Evolutionary conservation across 192 early-diverging fungal species (phyloP), one percentile per base, ranked within the genome.

Genomic region (Coemansia sp.): DNA sequence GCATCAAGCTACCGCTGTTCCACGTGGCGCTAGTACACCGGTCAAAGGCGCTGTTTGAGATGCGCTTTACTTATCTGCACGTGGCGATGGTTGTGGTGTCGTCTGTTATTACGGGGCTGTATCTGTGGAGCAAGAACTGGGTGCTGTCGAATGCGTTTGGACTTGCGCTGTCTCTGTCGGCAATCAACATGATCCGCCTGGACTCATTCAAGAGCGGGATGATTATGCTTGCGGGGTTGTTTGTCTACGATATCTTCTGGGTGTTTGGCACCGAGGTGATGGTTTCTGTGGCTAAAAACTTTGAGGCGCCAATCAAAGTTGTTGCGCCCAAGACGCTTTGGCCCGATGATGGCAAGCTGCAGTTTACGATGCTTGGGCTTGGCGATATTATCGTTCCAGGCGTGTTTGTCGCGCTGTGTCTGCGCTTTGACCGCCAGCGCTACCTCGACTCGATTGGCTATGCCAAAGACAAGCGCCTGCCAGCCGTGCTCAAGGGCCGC

Each of bases 241-340:
- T 99, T 81, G 74, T 95, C 26, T 99, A 99, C 71, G 96, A 99
- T 77, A 88, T 99, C 56, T 99, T 97, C 66, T 99, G 96, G 96
- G 96, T 99, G 63, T 99, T 99, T 85, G 94, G 94, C 35, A 97
- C 96, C 7, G 91, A 94, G 39, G 96, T 99, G 20, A 99, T 99
- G 96, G 96, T 97, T 7, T 91, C 91, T 8, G 96, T 99, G 23
- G 96, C 96, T 42, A 95, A 92, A 82, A 90, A 87, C 61, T 93
- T 97, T 78, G 96, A 99, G 70, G 94, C 92, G 6, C 96, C 96
- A 33, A 93, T 99, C 75, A 99, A 99, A 86, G 89, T 99, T 3
- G 78, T 95, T 39, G 94, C 88, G 75, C 94, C 96, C 35, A 91
- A 90, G 60, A 74, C 90, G 45, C 60, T 87, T 20, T 58, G 64